A percentile compares a stretch with the other conserved stretches of the same genome.
Conservation (phyloP, 2,329 filamentous ascomycete species). For the Pyrenophora seminiperda region DNA sequence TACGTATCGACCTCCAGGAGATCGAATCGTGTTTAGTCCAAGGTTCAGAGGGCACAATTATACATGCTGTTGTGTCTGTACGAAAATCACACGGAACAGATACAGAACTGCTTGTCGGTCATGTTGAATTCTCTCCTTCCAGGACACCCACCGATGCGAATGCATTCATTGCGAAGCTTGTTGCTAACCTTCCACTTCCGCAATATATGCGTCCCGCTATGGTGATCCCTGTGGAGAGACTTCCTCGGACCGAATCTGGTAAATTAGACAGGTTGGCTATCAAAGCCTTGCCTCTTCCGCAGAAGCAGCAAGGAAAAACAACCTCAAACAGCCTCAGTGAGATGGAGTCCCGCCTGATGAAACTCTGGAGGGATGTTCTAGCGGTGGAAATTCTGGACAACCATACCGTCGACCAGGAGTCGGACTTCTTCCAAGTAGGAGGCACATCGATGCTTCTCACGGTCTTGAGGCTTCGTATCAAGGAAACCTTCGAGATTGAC, state of each 20-base stretch:
- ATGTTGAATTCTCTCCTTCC: slow-evolving; percentile 5
- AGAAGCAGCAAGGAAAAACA: too few species aligned
- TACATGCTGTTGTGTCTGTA: slow-evolving; percentile 32
- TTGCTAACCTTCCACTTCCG: neutral
- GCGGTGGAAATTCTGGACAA: too few species aligned
- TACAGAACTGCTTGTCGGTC: slow-evolving; percentile 2
- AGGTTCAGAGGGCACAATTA: slow-evolving; percentile 27
- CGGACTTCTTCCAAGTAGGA: neutral
- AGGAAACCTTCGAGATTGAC: neutral
- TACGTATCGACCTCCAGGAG: slow-evolving; percentile 57
- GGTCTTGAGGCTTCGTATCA: neutral
- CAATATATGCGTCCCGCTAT: neutral
- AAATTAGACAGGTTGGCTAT: neutral
- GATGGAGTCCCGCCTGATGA: too few species aligned
- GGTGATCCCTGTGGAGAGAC: neutral
- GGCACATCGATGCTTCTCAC: neutral
- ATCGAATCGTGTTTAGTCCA: slow-evolving; percentile 47
- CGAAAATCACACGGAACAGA: too few species aligned
- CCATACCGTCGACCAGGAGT: too few species aligned
- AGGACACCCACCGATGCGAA: too few species aligned
- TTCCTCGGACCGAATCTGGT: neutral
- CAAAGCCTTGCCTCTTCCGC: too few species aligned
- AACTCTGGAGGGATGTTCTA: too few species aligned
- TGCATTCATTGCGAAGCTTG: too few species aligned
- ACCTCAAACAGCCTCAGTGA: too few species aligned